Evolutionary conservation across 768 basidiomycete genomes (phyloP).

Genomic region (Psilocybe sp.): DNA sequence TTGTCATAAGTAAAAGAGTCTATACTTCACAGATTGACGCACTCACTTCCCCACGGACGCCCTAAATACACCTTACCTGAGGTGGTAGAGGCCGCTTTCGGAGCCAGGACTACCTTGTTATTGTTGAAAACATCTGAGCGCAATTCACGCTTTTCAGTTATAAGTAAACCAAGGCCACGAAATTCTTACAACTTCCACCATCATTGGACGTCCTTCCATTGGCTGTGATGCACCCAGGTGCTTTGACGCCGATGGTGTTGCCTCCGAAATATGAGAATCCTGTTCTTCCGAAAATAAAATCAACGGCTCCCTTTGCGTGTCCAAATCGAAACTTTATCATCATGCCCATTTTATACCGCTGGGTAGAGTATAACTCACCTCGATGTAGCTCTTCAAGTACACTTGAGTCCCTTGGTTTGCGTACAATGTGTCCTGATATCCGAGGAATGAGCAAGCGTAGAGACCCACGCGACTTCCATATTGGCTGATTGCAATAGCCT

Average conservation of each 20-base stretch:
- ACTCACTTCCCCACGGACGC: slow-evolving; percentile 45
- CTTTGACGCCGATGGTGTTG: slow-evolving; percentile 44
- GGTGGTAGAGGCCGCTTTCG: slow-evolving; percentile 34
- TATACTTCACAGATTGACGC: slow-evolving; percentile 1
- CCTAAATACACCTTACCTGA: slow-evolving; percentile 40
- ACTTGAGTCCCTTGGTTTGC: slow-evolving; percentile 48
- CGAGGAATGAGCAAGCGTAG: slow-evolving; percentile 44
- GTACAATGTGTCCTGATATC: slow-evolving; percentile 46
- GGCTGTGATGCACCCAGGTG: slow-evolving; percentile 45
- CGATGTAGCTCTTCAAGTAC: slow-evolving; percentile 43
- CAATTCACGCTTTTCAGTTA: not conserved
- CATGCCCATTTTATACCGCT: not conserved
- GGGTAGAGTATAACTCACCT: slow-evolving; percentile 24
- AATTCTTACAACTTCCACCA: slow-evolving; percentile 38
- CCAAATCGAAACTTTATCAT: not conserved
- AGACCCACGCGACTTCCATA: slow-evolving; percentile 44
- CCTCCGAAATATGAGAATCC: slow-evolving; percentile 46
- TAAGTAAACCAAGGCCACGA: not conserved
- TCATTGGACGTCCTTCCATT: slow-evolving; percentile 45
- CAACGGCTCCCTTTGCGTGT: slow-evolving; percentile 38
- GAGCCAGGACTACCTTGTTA: slow-evolving; percentile 40
- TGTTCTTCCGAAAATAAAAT: slow-evolving; percentile 49
- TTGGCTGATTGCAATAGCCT: slow-evolving; percentile 50
- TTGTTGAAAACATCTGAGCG: slow-evolving; percentile 38
- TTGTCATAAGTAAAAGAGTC: not conserved